Evolutionary conservation across 2,329 filamentous ascomycete genomes (phyloP).

Genomic region (Talaromyces sp.): DNA sequence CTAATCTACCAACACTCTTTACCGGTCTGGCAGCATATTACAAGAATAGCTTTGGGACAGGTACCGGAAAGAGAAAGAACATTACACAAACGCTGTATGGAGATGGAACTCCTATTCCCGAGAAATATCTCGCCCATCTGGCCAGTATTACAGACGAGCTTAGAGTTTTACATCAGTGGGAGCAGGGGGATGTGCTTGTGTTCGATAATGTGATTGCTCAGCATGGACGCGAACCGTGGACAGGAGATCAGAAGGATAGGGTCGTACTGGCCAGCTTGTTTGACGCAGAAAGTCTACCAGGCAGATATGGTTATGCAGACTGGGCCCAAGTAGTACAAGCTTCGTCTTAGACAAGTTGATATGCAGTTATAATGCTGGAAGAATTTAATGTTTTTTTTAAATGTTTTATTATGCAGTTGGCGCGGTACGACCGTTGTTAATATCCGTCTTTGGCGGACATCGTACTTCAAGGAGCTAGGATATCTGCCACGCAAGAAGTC

Average conservation of each 20-base stretch:
- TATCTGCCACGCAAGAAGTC: background rate
- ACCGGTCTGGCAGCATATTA: conserved; percentile 48
- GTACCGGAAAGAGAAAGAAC: background rate
- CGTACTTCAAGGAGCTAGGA: background rate
- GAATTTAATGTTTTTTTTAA: background rate
- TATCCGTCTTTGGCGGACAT: background rate
- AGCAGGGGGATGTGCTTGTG: conserved; percentile 48
- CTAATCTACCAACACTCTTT: conserved; percentile 47
- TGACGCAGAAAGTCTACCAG: conserved; percentile 46
- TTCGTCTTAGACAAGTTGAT: background rate
- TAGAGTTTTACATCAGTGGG: conserved; percentile 49
- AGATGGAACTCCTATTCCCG: conserved; percentile 48
- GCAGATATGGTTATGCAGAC: conserved; percentile 41
- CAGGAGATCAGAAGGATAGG: conserved; percentile 44
- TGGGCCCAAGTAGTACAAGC: conserved; percentile 48
- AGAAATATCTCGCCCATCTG: conserved; percentile 43
- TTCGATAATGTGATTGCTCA: conserved; percentile 51
- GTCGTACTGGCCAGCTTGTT: conserved; percentile 49
- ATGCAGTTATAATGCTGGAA: background rate
- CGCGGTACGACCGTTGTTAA: background rate
- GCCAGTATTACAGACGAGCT: conserved; percentile 49
- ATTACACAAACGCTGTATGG: conserved; percentile 45
- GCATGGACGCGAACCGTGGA: conserved; percentile 50
- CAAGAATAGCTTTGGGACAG: background rate
- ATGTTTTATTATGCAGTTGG: background rate